phyloP scores from a whole-genome alignment of 805 yeast species.

The Candida anglica region DNA sequence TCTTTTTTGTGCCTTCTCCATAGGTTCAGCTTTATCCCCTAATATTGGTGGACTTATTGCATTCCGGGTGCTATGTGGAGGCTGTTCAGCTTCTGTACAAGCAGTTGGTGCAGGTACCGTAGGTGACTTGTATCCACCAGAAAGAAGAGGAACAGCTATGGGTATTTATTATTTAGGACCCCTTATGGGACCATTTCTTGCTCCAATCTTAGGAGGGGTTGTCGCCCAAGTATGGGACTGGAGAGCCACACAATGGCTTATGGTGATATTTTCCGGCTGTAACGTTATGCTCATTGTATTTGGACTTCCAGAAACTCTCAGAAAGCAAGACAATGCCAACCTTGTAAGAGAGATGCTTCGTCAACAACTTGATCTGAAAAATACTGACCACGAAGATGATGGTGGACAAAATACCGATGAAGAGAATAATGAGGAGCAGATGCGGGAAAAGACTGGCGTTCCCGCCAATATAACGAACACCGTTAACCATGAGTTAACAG shows the following conservation, averaged over 20 bases:
- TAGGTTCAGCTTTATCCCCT: conserved; percentile 69
- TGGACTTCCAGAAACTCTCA: conserved; percentile 75
- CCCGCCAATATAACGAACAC: background rate
- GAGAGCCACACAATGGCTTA: conserved; percentile 87
- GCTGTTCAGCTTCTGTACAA: conserved; percentile 80
- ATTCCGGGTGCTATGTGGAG: conserved; percentile 72
- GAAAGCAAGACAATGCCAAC: conserved; percentile 57
- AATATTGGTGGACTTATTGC: conserved; percentile 59
- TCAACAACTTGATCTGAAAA: background rate
- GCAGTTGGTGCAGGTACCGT: conserved; percentile 89
- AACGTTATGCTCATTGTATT: conserved; percentile 47
- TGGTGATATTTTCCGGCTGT: conserved; percentile 62
- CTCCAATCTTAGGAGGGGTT: conserved; percentile 78
- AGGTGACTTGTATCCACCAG: conserved; percentile 63
- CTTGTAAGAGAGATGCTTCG: conserved; percentile 44
- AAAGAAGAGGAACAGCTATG: conserved; percentile 73
- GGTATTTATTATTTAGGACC: conserved; percentile 81
- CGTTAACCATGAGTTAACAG: conserved; percentile 6
- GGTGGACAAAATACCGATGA: conserved; percentile 2
- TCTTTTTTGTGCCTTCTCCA: conserved; percentile 58
- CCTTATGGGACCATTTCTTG: conserved; percentile 71
- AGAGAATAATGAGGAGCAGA: background rate
- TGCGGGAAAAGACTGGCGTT: conserved; percentile 1
- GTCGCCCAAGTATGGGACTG: conserved; percentile 72
- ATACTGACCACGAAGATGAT: conserved; percentile 1